A percentile compares a stretch with the other conserved stretches of the same genome.
Evolutionary conservation across 2,329 filamentous ascomycete genomes (phyloP).

Genomic region (Aspergillus felis): DNA sequence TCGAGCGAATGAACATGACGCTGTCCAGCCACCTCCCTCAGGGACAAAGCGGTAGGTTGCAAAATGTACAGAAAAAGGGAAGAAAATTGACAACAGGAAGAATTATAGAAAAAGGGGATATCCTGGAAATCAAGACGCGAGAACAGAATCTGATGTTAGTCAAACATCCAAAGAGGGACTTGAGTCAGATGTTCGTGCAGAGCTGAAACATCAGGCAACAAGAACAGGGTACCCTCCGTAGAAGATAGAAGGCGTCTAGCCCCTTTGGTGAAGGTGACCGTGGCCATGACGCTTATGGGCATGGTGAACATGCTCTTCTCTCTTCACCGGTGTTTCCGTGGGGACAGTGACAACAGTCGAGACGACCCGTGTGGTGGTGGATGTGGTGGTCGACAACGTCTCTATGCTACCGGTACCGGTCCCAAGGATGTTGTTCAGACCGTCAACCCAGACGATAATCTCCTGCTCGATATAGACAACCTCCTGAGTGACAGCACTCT

Average conservation of each 20-base stretch:
- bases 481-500: constrained; percentile 22
- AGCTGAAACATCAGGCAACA: neutral
- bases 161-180: neutral
- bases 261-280: constrained; percentile 10
- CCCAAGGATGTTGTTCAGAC: constrained; percentile 18
- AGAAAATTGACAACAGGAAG: constrained; percentile 3
- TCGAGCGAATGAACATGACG: constrained; percentile 12
- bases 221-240: neutral
- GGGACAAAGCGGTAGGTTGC: constrained; percentile 11
- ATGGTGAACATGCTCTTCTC: constrained; percentile 15
- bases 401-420: constrained; percentile 22
- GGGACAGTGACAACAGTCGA: constrained; percentile 22
- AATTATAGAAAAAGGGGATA: neutral
- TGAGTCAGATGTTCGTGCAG: neutral
- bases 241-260: neutral
- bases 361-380: constrained; percentile 19
- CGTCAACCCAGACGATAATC: constrained; percentile 25
- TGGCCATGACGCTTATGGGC: constrained; percentile 23
- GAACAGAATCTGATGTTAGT: neutral
- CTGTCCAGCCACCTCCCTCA: constrained; percentile 9
- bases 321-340: constrained; percentile 14
- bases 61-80: constrained; percentile 10
- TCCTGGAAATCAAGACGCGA: neutral
- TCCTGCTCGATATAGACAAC: constrained; percentile 29
- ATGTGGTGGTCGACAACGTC: constrained; percentile 22